Evolutionary conservation across 2,329 filamentous ascomycete species (phyloP), one percentile per base, ranked within the genome.

Genomic region (Fusarium solani-melongenae): DNA sequence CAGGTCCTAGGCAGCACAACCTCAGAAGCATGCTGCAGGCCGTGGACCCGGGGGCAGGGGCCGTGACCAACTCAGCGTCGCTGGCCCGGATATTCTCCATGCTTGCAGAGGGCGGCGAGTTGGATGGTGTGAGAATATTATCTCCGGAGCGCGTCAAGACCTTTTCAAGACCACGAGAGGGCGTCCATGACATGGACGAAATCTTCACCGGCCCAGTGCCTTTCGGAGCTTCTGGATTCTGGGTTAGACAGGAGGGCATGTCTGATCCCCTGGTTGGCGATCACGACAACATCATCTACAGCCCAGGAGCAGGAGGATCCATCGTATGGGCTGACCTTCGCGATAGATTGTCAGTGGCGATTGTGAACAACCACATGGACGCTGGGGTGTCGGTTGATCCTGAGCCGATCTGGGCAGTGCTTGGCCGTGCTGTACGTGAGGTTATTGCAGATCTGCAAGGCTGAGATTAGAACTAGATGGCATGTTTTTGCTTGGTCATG

Each of bases 91-190:
- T 69, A 6, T 69, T 69, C 34, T 57, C 66, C 49, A 33, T 66
- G 55, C 29, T 69, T n/a, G 66, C 66, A 14, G 62, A 66, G 24
- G 66, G 66, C 15, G 66, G 66, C 33, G 62, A 41, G 22, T 11
- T 64, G 8, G 51, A 64, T 17, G 44, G 63, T 6, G 44, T 53
- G 15, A 22, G 44, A 8, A 27, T 65, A 17, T 11, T 65, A 11
- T 60, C 39, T 8, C 20, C 14, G 8, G 63, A 65, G 2, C 33
- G 31, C 2, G 39, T 41, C 20, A n/a, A 8, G n/a, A 22, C 41
- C 8, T 38, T 65, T 9, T 33, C 44, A 5, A 36, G 20, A 10
- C 63, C 44, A 24, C 41, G 63, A 33, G 39, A 60, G 20, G 63
- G 63, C 4, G 33, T 44, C 4, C 41, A 20, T 2, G 63, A 65